Base-by-base conservation (phyloP, 2,329 filamentous ascomycete genomes). In the Cercospora sp. region DNA sequence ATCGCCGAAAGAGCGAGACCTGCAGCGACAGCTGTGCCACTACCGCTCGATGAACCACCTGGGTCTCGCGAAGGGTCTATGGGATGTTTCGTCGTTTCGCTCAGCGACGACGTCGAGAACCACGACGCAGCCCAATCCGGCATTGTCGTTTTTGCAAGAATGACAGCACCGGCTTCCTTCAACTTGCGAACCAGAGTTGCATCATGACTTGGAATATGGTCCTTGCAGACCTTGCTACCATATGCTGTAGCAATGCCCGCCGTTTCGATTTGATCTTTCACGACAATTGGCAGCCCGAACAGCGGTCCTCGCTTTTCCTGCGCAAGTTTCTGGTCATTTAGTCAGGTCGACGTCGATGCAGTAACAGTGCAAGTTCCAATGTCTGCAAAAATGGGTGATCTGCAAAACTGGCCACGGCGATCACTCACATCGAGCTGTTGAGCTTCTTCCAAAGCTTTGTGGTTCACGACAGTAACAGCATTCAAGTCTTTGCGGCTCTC, bases 11-110 rank as follows among this genome's bases (percentile, higher is more conserved):
- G 53, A 24, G 72, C 74, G 59, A 76, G 71, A 3, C 67, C 69
- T 10, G 74, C 69, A 8, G 72, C 76, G 1, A 77, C 70, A 16
- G 73, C 76, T n/a, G 74, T 74, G 34, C 71, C 75, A 16, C 71
- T 75, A 12, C 75, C 75, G 21, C 68, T 71, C 0, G 75, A 77
- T 9, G 72, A 74, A 18, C 75, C 75, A n/a, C 75, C 76, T 8
- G 74, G 73, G 16, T 76, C 75, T 57, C 73, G 68, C n/a, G 63
- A 61, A 7, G 59, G 62, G 34, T 76, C 70, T 37, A 71, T 71
- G 0, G 73, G 75, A 68, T 76, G 72, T 51, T 69, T 71, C 3
- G 74, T 75, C 4, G 70, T 71, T 24, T 69, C 71, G 18, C 65
- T 72, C 21, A 74, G 62, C 2, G 73, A 74, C 3, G 74, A 75